These are phyloP conservation scores for Saccharum spontaneum DNA, from an alignment of 176 grass and related monocot species.

Conservation along the genomic window DNA sequence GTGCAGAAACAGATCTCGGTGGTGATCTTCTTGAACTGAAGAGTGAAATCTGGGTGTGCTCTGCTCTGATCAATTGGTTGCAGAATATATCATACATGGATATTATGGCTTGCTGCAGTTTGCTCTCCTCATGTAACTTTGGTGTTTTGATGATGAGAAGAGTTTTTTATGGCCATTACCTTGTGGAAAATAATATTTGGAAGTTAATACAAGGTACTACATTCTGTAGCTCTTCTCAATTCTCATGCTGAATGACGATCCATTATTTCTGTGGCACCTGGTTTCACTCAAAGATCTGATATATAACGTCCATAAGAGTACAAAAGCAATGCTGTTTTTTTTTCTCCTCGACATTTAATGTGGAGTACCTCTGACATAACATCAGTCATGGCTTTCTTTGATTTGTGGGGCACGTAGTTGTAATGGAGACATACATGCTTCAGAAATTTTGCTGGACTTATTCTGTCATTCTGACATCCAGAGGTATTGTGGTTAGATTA, in stretches of 20 bases:
- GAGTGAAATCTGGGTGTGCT: not conserved
- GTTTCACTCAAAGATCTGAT: not conserved
- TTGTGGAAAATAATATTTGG: not conserved
- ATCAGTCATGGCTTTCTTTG: not conserved
- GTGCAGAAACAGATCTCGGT: not conserved
- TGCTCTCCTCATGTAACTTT: not conserved
- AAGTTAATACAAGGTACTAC: not conserved
- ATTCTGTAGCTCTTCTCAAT: not conserved
- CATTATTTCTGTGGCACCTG: not conserved
- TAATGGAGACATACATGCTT: not conserved
- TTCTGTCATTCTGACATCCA: not conserved
- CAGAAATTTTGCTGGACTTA: not conserved
- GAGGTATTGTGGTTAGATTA: not conserved
- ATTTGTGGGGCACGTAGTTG: not conserved
- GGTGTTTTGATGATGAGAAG: not conserved
- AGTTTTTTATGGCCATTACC: not conserved
- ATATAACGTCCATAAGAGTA: not conserved
- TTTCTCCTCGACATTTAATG: not conserved
- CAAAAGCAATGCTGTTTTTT: not conserved
- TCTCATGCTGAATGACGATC: not conserved
- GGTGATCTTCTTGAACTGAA: not conserved
- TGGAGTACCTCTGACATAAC: not conserved
- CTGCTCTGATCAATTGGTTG: not conserved
- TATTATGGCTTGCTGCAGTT: not conserved
- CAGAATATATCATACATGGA: not conserved